phyloP scores from a whole-genome alignment of 768 basidiomycete species.

The Amylocystis lapponica region DNA sequence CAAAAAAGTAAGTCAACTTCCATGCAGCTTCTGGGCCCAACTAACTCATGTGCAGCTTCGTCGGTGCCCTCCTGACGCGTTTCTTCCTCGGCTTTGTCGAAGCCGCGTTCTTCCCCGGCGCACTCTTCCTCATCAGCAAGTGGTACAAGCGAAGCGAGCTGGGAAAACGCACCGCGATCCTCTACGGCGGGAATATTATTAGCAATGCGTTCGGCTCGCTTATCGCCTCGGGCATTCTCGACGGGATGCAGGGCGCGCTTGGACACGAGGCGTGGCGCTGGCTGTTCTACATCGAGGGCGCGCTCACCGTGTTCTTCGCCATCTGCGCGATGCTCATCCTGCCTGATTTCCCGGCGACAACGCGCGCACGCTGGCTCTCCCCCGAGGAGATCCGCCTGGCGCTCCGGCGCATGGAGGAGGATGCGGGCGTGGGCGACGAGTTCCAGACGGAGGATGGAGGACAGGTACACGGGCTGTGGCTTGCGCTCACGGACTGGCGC shows the following conservation, averaged over 20 bases:
- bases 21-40: not conserved
- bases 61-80: slow-evolving; percentile 60
- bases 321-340: slow-evolving; percentile 55
- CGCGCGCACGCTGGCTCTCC: slow-evolving; percentile 47
- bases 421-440: slow-evolving; percentile 49
- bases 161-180: slow-evolving; percentile 59
- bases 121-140: slow-evolving; percentile 56
- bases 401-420: slow-evolving; percentile 56
- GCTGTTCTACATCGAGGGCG: slow-evolving; percentile 68
- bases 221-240: slow-evolving; percentile 71
- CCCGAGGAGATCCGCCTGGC: slow-evolving; percentile 51
- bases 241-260: slow-evolving; percentile 60
- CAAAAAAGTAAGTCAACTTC: slow-evolving; percentile 14
- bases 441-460: slow-evolving; percentile 35
- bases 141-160: slow-evolving; percentile 75
- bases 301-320: slow-evolving; percentile 48
- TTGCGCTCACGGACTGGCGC: slow-evolving; percentile 75
- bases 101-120: slow-evolving; percentile 68
- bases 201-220: slow-evolving; percentile 80
- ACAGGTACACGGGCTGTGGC: slow-evolving; percentile 39
- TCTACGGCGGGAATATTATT: slow-evolving; percentile 70
- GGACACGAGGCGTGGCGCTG: slow-evolving; percentile 68
- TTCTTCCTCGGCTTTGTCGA: slow-evolving; percentile 63
- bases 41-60: slow-evolving; percentile 30
- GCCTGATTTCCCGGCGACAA: slow-evolving; percentile 67